Base-by-base conservation (phyloP, 1,284 basidiomycete genomes). In the Moesziomyces sp. region DNA sequence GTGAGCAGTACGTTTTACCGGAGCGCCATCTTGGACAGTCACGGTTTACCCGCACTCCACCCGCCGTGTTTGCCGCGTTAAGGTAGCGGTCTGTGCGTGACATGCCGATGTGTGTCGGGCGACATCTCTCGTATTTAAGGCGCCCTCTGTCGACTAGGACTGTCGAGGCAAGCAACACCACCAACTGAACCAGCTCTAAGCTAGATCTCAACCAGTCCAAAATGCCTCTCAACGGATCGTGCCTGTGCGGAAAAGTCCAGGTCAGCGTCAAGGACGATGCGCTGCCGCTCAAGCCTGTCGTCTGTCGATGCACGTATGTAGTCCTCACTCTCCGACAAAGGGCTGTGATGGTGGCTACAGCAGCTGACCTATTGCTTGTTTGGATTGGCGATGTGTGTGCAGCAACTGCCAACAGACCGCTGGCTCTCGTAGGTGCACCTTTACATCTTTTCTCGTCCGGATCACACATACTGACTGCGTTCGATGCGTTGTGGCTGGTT, bases 331-430 rank as follows among this genome's bases (percentile, higher is more conserved):
- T 40, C n/a, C n/a, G 18, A 11, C 24, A 26, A 26, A 7, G 6
- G 24, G 24, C 6, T 26, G 6, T 26, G 24, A 26, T 26, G 24
- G 24, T 26, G 6, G 24, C 24, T 26, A 7, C 6, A 43, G 14
- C 16, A 43, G 14, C 16, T 8, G n/a, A 45, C 23, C 4, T 24
- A 14, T 3, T 45, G 18, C n/a, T 13, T 43, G 11, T n/a, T n/a
- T 13, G 23, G 13, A 28, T 43, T n/a, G 23, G 45, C 28, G 42
- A 8, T 44, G 19, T 21, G 28, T 7, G 26, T 21, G 19, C 24
- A 72, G 69, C 3, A 60, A 67, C 53, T 73, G 70, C 19, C 70
- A 67, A 24, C 57, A 58, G 35, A 67, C 64, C 18, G 59, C 64
- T 40, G 60, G 60, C 23, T 58, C 58, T 6, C 19, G 67, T 63